These are phyloP conservation scores for Penicillium sp. DNA, from an alignment of 2,329 filamentous ascomycete species.

Conservation along the genomic window DNA sequence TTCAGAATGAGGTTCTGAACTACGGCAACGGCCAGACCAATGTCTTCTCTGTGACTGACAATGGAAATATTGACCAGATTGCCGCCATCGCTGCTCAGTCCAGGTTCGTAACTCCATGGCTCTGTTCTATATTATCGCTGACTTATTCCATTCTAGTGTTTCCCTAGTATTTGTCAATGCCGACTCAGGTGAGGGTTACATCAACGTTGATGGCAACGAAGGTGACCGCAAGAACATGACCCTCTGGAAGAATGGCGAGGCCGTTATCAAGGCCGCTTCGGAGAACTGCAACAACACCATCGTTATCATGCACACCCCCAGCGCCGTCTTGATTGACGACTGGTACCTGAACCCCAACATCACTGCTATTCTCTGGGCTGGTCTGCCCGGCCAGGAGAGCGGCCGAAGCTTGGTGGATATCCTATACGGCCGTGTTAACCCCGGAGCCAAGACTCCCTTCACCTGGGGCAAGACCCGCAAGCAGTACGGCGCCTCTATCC, in stretches of 20 bases:
- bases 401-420: constrained; percentile 74
- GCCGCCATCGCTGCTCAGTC: constrained; percentile 52
- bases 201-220: constrained; percentile 75
- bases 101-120: background rate
- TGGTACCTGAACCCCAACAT: constrained; percentile 63
- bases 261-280: constrained; percentile 77
- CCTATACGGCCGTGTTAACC: constrained; percentile 67
- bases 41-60: constrained; percentile 60
- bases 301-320: constrained; percentile 83
- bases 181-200: constrained; percentile 82
- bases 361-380: constrained; percentile 73
- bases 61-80: constrained; percentile 56
- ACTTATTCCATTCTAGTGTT: constrained; percentile 31
- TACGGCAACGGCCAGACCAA: constrained; percentile 60
- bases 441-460: constrained; percentile 62
- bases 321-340: constrained; percentile 73
- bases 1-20: constrained; percentile 63
- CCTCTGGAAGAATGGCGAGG: constrained; percentile 79
- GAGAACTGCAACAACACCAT: constrained; percentile 82
- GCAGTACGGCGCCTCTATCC: constrained; percentile 57
- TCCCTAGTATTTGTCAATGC: constrained; percentile 87
- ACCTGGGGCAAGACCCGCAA: constrained; percentile 56
- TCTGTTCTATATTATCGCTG: background rate
- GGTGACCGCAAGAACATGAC: constrained; percentile 94
- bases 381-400: constrained; percentile 72